Evolutionary conservation across 75 land plant genomes (phyloP).

Genomic region (Isoetes taiwanensis): DNA sequence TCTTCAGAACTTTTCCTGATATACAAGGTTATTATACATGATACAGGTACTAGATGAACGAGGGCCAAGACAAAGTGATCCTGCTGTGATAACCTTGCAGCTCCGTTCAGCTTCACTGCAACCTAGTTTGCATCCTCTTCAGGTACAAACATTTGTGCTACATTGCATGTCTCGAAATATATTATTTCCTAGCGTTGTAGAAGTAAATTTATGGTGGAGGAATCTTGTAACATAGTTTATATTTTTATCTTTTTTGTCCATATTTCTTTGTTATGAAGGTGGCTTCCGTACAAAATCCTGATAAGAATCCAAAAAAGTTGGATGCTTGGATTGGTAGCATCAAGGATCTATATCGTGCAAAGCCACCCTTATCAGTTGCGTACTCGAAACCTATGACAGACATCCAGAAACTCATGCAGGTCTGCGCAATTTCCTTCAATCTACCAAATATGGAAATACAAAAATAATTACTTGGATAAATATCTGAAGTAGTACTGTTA

Average conservation of each 20-base stretch:
- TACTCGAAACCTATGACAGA: conserved; percentile 28
- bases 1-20: background rate
- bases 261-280: conserved; percentile 5
- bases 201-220: background rate
- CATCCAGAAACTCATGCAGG: conserved; percentile 15
- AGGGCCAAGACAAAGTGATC: conserved; percentile 30
- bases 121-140: conserved; percentile 11
- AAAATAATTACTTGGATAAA: background rate
- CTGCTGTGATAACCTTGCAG: conserved; percentile 22
- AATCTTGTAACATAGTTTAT: background rate
- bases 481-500: no score
- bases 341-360: conserved; percentile 20
- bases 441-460: background rate
- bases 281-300: conserved; percentile 14
- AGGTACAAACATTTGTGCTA: conserved; percentile 7
- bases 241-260: background rate
- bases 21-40: background rate
- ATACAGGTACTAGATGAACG: conserved; percentile 28
- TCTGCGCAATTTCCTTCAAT: background rate
- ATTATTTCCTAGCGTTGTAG: background rate
- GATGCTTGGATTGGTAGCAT: conserved; percentile 32
- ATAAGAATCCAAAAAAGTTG: conserved; percentile 19
- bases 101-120: conserved; percentile 17
- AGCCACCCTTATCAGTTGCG: conserved; percentile 17
- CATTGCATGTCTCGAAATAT: background rate